These are phyloP conservation scores for Globisporangium yorkense DNA, from an alignment of 352 stramenopile species.

Conservation along the genomic window DNA sequence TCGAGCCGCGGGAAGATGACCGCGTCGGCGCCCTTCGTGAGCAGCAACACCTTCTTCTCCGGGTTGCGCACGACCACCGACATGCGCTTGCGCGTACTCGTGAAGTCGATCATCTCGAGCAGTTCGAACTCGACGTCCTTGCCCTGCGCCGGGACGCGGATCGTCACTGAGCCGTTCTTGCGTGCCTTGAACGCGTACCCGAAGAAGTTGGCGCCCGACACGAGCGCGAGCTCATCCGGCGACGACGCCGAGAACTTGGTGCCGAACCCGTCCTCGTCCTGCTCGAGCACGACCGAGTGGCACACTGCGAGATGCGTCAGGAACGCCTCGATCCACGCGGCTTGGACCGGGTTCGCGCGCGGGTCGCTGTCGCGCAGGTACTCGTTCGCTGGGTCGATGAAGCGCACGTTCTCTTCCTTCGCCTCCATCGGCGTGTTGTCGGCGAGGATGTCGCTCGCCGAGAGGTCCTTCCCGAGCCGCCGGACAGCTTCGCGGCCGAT, in stretches of 20 bases:
- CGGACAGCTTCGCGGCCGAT: slow-evolving; percentile 74
- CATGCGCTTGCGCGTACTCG: slow-evolving; percentile 98
- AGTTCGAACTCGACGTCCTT: slow-evolving; percentile 72
- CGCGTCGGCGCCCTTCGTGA: slow-evolving; percentile 84
- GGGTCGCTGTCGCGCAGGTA: slow-evolving; percentile 48
- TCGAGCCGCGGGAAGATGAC: slow-evolving; percentile 71
- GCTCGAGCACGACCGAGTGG: slow-evolving; percentile 81
- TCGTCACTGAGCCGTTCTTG: slow-evolving; percentile 56
- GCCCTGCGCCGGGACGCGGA: slow-evolving; percentile 26
- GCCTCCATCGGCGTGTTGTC: slow-evolving; percentile 49
- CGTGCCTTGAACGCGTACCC: slow-evolving; percentile 69
- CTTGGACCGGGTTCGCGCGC: slow-evolving; percentile 37
- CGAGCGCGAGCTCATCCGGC: slow-evolving; percentile 74
- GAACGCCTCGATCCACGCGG: slow-evolving; percentile 76
- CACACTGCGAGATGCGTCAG: slow-evolving; percentile 77
- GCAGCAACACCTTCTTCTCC: slow-evolving; percentile 54
- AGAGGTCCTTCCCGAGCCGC: slow-evolving; percentile 68
- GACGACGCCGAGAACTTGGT: slow-evolving; percentile 76
- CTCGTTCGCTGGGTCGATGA: slow-evolving; percentile 69
- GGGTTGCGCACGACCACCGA: slow-evolving; percentile 92
- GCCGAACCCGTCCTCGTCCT: slow-evolving; percentile 24
- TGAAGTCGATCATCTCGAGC: slow-evolving; percentile 97
- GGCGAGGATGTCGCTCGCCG: slow-evolving; percentile 64
- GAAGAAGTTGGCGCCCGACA: slow-evolving; percentile 77
- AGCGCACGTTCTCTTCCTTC: slow-evolving; percentile 73